Evolutionary conservation across 2,329 filamentous ascomycete genomes (phyloP).

Genomic region (Zelopaecilomyces penicillatus): DNA sequence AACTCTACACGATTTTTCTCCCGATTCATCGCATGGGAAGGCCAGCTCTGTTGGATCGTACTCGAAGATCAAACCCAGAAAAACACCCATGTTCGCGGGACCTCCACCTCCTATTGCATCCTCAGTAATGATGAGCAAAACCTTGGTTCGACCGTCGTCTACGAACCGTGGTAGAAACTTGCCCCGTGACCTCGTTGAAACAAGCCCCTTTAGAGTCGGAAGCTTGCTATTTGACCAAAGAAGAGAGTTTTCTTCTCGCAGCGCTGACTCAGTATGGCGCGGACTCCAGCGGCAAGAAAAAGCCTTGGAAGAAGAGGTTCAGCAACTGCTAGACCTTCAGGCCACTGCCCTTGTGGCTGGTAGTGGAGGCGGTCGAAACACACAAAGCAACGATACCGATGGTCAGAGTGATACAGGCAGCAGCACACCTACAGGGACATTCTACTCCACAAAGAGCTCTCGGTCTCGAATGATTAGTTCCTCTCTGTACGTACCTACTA

Average conservation of each 20-base stretch:
- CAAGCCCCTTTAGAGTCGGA: constrained; percentile 10
- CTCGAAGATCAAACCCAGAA: constrained; percentile 22
- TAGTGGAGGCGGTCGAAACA: constrained; percentile 18
- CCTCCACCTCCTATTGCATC: constrained; percentile 43
- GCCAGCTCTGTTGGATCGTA: constrained; percentile 22
- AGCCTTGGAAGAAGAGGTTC: constrained; percentile 38
- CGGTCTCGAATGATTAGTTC: constrained; percentile 32
- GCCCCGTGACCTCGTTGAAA: constrained; percentile 3
- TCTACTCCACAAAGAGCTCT: constrained; percentile 31
- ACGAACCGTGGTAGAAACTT: constrained; percentile 1
- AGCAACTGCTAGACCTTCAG: constrained; percentile 41
- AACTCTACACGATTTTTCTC: constrained; percentile 7
- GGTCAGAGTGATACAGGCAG: constrained; percentile 32
- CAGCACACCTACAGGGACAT: constrained; percentile 32
- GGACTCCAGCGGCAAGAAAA: constrained; percentile 37
- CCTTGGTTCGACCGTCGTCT: constrained; percentile 1
- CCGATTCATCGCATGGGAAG: constrained; percentile 14
- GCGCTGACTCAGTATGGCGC: constrained; percentile 39
- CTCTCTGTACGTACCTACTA: constrained; percentile 30
- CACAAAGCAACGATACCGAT: constrained; percentile 16
- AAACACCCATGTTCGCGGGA: constrained; percentile 33
- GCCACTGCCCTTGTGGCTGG: constrained; percentile 34
- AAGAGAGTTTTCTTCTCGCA: constrained; percentile 17
- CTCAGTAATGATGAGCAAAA: constrained; percentile 28
- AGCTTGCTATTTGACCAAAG: constrained; percentile 32